phyloP scores from a whole-genome alignment of 1,139 yeast species.

The Petasospora rhodanensis region DNA sequence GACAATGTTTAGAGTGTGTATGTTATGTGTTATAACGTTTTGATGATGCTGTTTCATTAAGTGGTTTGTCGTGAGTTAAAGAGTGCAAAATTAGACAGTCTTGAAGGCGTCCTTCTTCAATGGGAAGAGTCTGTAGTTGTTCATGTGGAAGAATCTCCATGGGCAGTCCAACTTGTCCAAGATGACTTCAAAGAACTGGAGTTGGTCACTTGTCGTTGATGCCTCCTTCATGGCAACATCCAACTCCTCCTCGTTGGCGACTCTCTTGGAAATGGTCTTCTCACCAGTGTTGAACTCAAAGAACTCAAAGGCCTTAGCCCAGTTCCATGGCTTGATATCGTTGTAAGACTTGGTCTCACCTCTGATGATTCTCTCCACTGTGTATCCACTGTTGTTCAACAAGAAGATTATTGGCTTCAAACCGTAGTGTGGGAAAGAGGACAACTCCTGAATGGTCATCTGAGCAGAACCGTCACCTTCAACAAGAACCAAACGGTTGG shows the following conservation, averaged over 20 bases:
- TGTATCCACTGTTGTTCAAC: slow-evolving; percentile 81
- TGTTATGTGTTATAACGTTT: no score
- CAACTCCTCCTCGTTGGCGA: slow-evolving; percentile 26
- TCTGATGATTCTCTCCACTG: slow-evolving; percentile 80
- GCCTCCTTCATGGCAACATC: no score
- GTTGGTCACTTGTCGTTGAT: no score
- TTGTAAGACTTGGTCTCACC: slow-evolving; percentile 76
- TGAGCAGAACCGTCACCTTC: slow-evolving; percentile 95
- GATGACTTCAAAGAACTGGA: slow-evolving; percentile 55
- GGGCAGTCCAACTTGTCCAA: slow-evolving; percentile 63
- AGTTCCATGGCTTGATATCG: slow-evolving; percentile 83
- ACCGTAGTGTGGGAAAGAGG: slow-evolving; percentile 60
- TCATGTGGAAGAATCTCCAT: slow-evolving; percentile 40
- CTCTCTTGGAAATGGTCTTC: no score
- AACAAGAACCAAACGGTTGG: slow-evolving; percentile 52
- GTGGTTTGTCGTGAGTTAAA: no score
- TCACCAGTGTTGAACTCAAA: slow-evolving; percentile 60
- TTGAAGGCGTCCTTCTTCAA: slow-evolving; percentile 3
- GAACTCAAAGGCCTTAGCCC: slow-evolving; percentile 57
- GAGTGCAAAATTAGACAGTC: no score
- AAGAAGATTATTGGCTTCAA: slow-evolving; percentile 64
- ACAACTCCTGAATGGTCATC: slow-evolving; percentile 82
- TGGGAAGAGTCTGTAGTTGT: slow-evolving; percentile 24
- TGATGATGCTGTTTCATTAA: no score
- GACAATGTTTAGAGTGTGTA: no score